phyloP scores from a whole-genome alignment of 805 yeast species.

The Brettanomyces naardenensis region DNA sequence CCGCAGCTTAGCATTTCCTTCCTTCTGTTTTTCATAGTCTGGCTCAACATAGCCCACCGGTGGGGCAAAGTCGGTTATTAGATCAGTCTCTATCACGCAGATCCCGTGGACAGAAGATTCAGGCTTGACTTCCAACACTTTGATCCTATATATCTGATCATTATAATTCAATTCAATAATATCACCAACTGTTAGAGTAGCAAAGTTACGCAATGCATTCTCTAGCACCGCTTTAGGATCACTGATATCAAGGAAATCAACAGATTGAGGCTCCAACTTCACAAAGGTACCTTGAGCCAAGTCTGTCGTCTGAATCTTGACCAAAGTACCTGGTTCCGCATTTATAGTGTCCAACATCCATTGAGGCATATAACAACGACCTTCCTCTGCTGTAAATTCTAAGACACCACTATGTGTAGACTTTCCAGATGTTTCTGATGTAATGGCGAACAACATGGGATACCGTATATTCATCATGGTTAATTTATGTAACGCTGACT shows the following conservation, averaged over 20 bases:
- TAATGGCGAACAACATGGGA: slow-evolving; percentile 88
- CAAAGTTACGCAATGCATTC: slow-evolving; percentile 81
- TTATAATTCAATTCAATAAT: slow-evolving; percentile 81
- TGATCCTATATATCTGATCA: slow-evolving; percentile 66
- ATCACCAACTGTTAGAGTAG: slow-evolving; percentile 80
- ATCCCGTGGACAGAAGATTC: slow-evolving; percentile 57
- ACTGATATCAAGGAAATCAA: slow-evolving; percentile 83
- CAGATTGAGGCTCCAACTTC: slow-evolving; percentile 91
- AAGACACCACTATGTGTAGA: slow-evolving; percentile 88
- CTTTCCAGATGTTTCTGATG: slow-evolving; percentile 48
- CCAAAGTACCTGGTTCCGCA: slow-evolving; percentile 70
- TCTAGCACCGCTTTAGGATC: slow-evolving; percentile 97
- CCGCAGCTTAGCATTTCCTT: slow-evolving; percentile 30
- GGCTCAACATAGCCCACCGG: slow-evolving; percentile 98
- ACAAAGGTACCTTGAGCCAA: slow-evolving; percentile 84
- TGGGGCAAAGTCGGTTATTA: slow-evolving; percentile 96
- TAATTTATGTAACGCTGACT: slow-evolving; percentile 80
- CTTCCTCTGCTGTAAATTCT: slow-evolving; percentile 96
- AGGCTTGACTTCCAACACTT: slow-evolving; percentile 83
- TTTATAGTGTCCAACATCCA: slow-evolving; percentile 89
- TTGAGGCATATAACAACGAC: slow-evolving; percentile 86
- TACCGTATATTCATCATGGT: slow-evolving; percentile 88
- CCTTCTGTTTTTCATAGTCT: slow-evolving; percentile 40
- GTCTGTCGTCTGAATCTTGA: slow-evolving; percentile 69
- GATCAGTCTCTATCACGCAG: slow-evolving; percentile 94